A percentile compares a stretch with the other conserved stretches of the same genome.
These are phyloP conservation scores for Periconia sp. DNA, from an alignment of 2,329 filamentous ascomycete genomes.

Conservation along the genomic window DNA sequence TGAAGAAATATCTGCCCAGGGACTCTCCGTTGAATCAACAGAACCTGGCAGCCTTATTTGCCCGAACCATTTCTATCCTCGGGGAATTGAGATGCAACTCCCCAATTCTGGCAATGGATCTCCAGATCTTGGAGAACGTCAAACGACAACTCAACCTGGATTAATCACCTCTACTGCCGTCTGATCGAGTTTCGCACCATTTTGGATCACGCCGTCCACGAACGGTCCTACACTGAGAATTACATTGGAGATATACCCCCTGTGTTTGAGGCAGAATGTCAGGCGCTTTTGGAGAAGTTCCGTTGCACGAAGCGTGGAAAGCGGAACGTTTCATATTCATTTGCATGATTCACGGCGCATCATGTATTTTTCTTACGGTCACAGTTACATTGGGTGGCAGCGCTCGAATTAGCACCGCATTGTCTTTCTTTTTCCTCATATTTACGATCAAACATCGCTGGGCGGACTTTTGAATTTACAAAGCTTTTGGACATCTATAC, in stretches of 20 bases:
- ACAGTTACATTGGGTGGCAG: slow-evolving; percentile 23
- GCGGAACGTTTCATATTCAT: no score
- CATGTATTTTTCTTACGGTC: slow-evolving; percentile 2
- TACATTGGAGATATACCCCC: slow-evolving; percentile 5
- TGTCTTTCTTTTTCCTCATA: background rate
- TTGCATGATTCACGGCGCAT: slow-evolving; percentile 7
- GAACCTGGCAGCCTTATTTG: slow-evolving; percentile 32
- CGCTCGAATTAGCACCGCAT: slow-evolving; percentile 16
- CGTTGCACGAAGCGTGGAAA: no score
- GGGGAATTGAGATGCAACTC: slow-evolving; percentile 72
- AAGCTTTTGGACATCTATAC: slow-evolving; percentile 9
- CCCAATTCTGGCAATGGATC: slow-evolving; percentile 75
- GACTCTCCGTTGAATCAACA: slow-evolving; percentile 30
- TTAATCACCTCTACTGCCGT: background rate
- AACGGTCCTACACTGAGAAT: background rate
- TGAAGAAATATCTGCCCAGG: slow-evolving; percentile 38
- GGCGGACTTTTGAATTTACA: slow-evolving; percentile 8
- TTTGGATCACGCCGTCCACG: background rate
- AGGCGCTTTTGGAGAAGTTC: no score
- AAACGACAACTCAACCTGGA: slow-evolving; percentile 25
- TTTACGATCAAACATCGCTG: slow-evolving; percentile 1
- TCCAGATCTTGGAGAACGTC: slow-evolving; percentile 69
- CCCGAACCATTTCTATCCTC: slow-evolving; percentile 75
- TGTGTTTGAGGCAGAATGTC: background rate
- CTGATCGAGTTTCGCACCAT: background rate